Percentiles rank a stretch among this genome's conserved stretches.
Conservation (phyloP, 495 filamentous ascomycete species). For the Chaetomium fimeti region DNA sequence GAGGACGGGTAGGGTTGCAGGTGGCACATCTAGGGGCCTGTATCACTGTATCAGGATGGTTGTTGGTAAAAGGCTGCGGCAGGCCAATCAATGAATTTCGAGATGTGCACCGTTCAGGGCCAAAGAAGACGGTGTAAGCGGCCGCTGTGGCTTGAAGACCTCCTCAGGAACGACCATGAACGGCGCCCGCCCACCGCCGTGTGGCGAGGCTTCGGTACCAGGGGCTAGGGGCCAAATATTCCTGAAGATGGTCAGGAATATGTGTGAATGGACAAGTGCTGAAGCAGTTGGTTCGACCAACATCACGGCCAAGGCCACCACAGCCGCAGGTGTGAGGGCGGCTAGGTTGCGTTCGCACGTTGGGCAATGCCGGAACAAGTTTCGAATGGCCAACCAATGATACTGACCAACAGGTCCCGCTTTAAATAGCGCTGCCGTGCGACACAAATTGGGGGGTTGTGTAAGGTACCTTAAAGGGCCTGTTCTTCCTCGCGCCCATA, state of each 20-base stretch:
- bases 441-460: too few relatives aligned
- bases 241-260: not conserved
- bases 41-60: not conserved
- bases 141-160: not conserved
- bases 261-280: not conserved
- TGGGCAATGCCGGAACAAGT: too few relatives aligned
- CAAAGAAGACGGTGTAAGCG: not conserved
- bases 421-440: not conserved
- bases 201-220: not conserved
- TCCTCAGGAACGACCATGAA: too few relatives aligned
- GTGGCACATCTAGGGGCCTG: not conserved
- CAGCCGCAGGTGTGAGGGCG: too few relatives aligned
- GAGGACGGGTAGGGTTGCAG: not conserved
- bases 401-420: not conserved
- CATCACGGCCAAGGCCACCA: too few relatives aligned
- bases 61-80: not conserved
- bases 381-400: too few relatives aligned
- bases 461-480: not conserved
- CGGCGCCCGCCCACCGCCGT: not conserved
- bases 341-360: too few relatives aligned
- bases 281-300: constrained; percentile 3
- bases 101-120: not conserved
- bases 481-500: not conserved
- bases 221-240: not conserved
- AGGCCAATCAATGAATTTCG: not conserved